Percentiles rank a stretch among this genome's conserved stretches.
Conservation (phyloP, 805 yeast genomes). For the Candida pseudofarinosa region DNA sequence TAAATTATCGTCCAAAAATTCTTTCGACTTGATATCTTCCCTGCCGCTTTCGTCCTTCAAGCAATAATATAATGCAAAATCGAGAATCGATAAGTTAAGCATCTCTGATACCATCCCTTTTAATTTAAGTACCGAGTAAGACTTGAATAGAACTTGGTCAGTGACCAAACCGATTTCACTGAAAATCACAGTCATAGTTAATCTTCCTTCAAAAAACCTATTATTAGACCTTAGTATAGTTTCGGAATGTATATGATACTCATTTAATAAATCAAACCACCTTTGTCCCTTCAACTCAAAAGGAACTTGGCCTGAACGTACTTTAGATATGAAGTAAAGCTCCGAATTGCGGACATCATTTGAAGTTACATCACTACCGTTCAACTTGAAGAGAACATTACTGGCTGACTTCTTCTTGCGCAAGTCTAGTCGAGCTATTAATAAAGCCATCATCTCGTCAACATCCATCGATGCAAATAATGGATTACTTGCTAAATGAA, state of each 20-base stretch:
- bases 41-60: background rate
- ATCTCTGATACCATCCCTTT: slow-evolving; percentile 28
- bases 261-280: slow-evolving; percentile 41
- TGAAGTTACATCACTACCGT: slow-evolving; percentile 51
- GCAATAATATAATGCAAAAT: slow-evolving; percentile 16
- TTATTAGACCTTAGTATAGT: background rate
- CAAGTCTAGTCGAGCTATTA: slow-evolving; percentile 41
- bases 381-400: slow-evolving; percentile 38
- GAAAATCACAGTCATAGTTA: background rate
- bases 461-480: slow-evolving; percentile 27
- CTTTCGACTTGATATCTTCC: background rate
- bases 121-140: slow-evolving; percentile 25
- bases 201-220: slow-evolving; percentile 3
- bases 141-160: slow-evolving; percentile 9
- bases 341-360: slow-evolving; percentile 63
- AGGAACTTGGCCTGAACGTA: slow-evolving; percentile 25
- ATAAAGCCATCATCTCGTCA: slow-evolving; percentile 30
- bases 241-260: slow-evolving; percentile 25
- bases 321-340: slow-evolving; percentile 55
- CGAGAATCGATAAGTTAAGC: slow-evolving; percentile 15
- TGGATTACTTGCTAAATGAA: slow-evolving; percentile 55
- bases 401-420: background rate
- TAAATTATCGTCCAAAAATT: slow-evolving; percentile 24
- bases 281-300: slow-evolving; percentile 17
- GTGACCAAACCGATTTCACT: slow-evolving; percentile 3